Base-by-base conservation (phyloP, 2,329 filamentous ascomycete species). In the Cladorrhinum sp. region DNA sequence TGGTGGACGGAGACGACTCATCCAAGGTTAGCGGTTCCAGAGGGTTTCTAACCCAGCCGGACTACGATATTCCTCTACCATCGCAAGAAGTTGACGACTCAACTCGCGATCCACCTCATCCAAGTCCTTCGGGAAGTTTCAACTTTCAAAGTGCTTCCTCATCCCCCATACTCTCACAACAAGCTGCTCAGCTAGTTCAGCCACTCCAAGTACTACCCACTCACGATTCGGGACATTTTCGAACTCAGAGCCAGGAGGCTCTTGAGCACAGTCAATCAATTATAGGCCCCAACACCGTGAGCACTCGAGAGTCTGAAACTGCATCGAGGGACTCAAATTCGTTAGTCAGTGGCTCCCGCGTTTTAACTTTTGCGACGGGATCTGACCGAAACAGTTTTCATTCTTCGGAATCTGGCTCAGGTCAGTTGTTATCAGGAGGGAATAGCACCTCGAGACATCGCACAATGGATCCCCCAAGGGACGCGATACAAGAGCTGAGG, bases 11-110 rank as follows among this genome's bases (percentile, higher is more conserved):
- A 10, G 42, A 18, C 42, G n/a, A 46, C 7, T 3, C 18, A 46
- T 7, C 16, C 42, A 46, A 8, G 16, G 42, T 20, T 20, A 46
- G 42, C 42, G 18, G 42, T 46, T 4, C n/a, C n/a, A 46, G 33
- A 21, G 61, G 59, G 3, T 65, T 67, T 28, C 30, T 64, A 16
- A 63, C 64, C 1, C 65, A 65, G 54, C 62, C 62, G 3, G 59
- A 63, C 1, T 58, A 52, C 57, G 50, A 58, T n/a, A 10, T 57
- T 2, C 46, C 62, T 6, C 12, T 50, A 18, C 56, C n/a, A 3
- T 48, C 18, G 1, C 20, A 12, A 18, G 56, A 39, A 51, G 26
- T 46, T 46, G n/a, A 21, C 5, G 18, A 55, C 28, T 36, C 52
- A 36, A 23, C 20, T 14, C 56, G n/a, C 16, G 7, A 46, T 20